phyloP scores from a whole-genome alignment of 129 eudicot genomes.

The Smallanthus sonchifolius region DNA sequence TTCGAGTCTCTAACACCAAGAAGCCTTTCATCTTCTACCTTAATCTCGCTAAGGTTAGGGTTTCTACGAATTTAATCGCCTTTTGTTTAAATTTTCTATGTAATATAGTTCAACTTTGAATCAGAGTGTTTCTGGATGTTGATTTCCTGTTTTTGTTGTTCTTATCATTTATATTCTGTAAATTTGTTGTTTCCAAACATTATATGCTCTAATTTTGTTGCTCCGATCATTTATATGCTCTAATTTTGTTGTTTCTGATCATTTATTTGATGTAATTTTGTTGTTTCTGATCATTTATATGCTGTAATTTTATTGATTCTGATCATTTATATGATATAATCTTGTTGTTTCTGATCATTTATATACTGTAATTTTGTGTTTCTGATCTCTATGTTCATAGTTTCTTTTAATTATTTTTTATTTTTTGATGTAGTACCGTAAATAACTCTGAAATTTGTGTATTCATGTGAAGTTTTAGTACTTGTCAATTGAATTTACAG shows the following conservation, averaged over 20 bases:
- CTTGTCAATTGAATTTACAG: not conserved
- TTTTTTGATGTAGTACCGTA: not conserved
- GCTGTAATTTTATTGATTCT: not conserved
- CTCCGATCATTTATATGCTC: not conserved
- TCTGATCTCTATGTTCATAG: not conserved
- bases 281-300: not conserved
- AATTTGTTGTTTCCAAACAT: not conserved
- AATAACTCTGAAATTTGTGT: not conserved
- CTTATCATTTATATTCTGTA: not conserved
- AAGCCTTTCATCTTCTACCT: slow-evolving; percentile 31
- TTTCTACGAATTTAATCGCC: not conserved
- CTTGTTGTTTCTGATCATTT: not conserved
- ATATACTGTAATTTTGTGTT: not conserved
- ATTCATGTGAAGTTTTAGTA: not conserved
- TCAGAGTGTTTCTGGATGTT: not conserved
- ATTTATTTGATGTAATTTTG: not conserved
- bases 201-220: not conserved
- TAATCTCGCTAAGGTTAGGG: slow-evolving; percentile 32
- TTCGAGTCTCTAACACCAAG: slow-evolving; percentile 31
- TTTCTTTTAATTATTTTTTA: not conserved
- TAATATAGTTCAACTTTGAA: not conserved
- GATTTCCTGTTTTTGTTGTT: not conserved
- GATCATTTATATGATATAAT: not conserved
- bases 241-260: not conserved
- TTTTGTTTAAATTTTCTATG: not conserved